phyloP scores from a whole-genome alignment of 148 eudicot genomes.

The Cornus suecica region DNA sequence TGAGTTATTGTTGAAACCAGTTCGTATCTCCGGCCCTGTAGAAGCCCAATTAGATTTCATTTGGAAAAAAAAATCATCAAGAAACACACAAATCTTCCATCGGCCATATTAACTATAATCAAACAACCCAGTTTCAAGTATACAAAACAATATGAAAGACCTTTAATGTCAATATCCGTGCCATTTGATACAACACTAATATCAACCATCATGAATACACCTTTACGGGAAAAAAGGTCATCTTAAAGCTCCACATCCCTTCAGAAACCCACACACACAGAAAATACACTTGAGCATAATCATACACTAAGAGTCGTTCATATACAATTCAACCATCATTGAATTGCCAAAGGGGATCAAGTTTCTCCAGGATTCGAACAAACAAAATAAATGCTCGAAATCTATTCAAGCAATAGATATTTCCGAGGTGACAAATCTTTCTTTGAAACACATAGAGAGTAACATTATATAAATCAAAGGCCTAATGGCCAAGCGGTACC shows the following conservation, averaged over 20 bases:
- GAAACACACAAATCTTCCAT: not conserved
- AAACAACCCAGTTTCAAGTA: not conserved
- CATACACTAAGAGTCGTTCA: not conserved
- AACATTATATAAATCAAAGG: too few species aligned
- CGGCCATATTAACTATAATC: not conserved
- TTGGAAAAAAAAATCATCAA: not conserved
- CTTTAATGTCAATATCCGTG: not conserved
- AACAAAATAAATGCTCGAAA: too few species aligned
- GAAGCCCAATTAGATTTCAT: not conserved
- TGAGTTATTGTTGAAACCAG: slow-evolving; percentile 93
- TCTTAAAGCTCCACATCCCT: not conserved
- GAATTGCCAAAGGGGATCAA: not conserved
- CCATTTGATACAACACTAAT: not conserved
- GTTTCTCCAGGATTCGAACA: too few species aligned
- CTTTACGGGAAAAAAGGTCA: not conserved
- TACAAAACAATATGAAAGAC: not conserved
- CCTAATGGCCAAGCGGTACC: too few species aligned
- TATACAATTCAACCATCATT: not conserved
- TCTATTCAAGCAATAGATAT: too few species aligned
- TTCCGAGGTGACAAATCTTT: too few species aligned
- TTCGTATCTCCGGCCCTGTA: slow-evolving; percentile 77
- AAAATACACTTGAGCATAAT: too few species aligned
- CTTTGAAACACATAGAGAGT: too few species aligned
- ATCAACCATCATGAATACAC: too few species aligned
- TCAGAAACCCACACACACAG: too few species aligned